These are phyloP conservation scores for Eucalyptus melliodora DNA, from an alignment of 345 rosid species.

Conservation along the genomic window DNA sequence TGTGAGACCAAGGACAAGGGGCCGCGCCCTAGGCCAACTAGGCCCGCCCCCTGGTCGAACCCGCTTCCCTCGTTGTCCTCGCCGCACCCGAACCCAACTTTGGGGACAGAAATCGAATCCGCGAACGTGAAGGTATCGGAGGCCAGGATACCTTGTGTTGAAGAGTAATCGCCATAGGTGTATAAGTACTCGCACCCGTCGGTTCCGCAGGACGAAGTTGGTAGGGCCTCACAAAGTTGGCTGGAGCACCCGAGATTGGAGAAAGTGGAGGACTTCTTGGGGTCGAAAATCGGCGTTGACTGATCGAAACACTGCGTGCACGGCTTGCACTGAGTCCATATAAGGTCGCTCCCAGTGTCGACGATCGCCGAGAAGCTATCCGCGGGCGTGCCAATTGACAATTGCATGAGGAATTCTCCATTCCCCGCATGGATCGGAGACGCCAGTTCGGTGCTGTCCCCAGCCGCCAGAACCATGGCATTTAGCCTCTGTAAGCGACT, in stretches of 20 bases:
- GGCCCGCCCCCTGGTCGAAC: slow-evolving; percentile 71
- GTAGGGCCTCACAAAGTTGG: slow-evolving; percentile 41
- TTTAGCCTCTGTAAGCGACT: slow-evolving; percentile 45
- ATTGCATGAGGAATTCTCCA: slow-evolving; percentile 72
- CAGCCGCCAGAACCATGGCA: slow-evolving; percentile 29
- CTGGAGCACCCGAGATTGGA: slow-evolving; percentile 43
- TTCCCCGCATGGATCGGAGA: slow-evolving; percentile 54
- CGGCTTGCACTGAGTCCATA: slow-evolving; percentile 97
- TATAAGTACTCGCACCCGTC: slow-evolving; percentile 59
- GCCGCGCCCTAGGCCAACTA: slow-evolving; percentile 87
- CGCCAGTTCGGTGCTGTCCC: slow-evolving; percentile 1
- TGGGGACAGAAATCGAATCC: slow-evolving; percentile 12
- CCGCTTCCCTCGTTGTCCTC: slow-evolving; percentile 73
- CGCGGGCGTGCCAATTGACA: slow-evolving; percentile 64
- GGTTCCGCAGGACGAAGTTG: slow-evolving; percentile 34
- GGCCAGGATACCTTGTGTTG: slow-evolving; percentile 64
- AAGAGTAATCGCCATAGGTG: slow-evolving; percentile 78
- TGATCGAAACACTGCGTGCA: slow-evolving; percentile 62
- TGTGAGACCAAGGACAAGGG: slow-evolving; percentile 76
- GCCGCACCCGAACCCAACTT: slow-evolving; percentile 83
- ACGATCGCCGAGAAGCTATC: slow-evolving; percentile 49
- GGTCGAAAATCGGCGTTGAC: slow-evolving; percentile 71
- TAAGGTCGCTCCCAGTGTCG: slow-evolving; percentile 88
- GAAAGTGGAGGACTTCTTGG: slow-evolving; percentile 54
- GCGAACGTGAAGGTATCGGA: slow-evolving; percentile 62